Evolutionary conservation across 805 yeast genomes (phyloP), one percentile per base, ranked within the genome.

Genomic region (Candida broadrunensis): DNA sequence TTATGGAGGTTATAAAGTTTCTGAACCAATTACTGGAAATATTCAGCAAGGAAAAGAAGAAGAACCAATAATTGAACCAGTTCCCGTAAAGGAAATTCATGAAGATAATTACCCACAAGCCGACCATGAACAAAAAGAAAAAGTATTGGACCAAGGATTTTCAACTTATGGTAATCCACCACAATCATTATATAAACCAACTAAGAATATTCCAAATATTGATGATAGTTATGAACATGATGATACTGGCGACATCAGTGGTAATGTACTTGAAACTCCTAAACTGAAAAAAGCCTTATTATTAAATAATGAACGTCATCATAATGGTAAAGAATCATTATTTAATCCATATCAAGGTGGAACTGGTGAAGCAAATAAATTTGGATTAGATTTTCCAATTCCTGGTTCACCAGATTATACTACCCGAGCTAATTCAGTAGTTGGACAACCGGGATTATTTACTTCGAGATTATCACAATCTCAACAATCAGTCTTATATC

Each of bases 371-470:
- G 6, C 17, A 5, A n/a, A 7, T 29, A 45, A 49, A 7, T 63
- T 66, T 35, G 66, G 61, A 26, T 38, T 44, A 17, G 73, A 66
- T 37, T 70, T 68, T 49, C 70, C 75, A 3, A 68, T 69, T 19
- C 75, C 75, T 3, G 72, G 72, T 1, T 63, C 73, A 0, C 75
- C 75, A 2, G 75, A 70, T 18, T 52, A 54, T 37, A 65, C 74
- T n/a, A 68, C 72, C 1, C 44, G 75, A 38, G 74, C 73, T 18
- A 69, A 70, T 44, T 68, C 74, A 4, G 72, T 69, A 4, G 49
- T 68, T 32, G 58, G 59, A 11, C 53, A 55, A 5, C 52, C 55
- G 7, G 31, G 27, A 16, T n/a, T 26, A 13, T 67, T 63, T 41
- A 62, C 72, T 2, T 64, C 71, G 19, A 53, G 72, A 36, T 55